phyloP scores from a whole-genome alignment of 768 basidiomycete genomes.

The Amanita rubescens region DNA sequence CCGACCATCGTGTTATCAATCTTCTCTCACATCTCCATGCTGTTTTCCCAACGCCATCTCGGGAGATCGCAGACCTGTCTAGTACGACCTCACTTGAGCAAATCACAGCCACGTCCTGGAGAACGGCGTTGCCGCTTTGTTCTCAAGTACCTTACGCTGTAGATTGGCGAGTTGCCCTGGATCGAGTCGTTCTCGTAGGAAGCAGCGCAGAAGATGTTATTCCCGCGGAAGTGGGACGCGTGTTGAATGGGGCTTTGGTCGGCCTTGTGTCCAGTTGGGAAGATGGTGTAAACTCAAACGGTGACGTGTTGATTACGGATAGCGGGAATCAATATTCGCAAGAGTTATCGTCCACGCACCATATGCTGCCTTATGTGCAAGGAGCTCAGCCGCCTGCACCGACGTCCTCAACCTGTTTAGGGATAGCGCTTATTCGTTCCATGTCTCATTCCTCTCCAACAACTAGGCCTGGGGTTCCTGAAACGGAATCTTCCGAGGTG shows the following conservation, averaged over 20 bases:
- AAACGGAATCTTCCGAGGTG: slow-evolving; percentile 17
- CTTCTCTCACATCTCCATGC: slow-evolving; percentile 77
- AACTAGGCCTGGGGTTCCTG: background rate
- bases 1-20: slow-evolving; percentile 65
- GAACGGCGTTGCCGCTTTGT: slow-evolving; percentile 59
- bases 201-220: slow-evolving; percentile 77
- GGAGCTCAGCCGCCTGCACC: slow-evolving; percentile 49
- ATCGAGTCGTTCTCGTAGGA: slow-evolving; percentile 61
- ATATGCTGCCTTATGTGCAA: slow-evolving; percentile 59
- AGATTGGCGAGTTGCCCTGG: slow-evolving; percentile 46
- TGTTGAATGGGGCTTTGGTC: slow-evolving; percentile 77
- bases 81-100: slow-evolving; percentile 19
- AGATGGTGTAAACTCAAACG: background rate
- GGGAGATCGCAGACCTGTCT: background rate
- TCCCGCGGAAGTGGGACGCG: slow-evolving; percentile 55
- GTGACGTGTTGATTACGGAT: background rate
- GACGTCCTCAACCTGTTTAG: slow-evolving; percentile 54
- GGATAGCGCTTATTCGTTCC: slow-evolving; percentile 72
- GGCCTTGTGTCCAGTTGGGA: slow-evolving; percentile 46
- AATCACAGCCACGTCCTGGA: slow-evolving; percentile 48
- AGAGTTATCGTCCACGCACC: slow-evolving; percentile 15
- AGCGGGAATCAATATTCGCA: slow-evolving; percentile 29
- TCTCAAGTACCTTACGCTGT: slow-evolving; percentile 69
- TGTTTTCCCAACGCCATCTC: slow-evolving; percentile 19
- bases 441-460: slow-evolving; percentile 5